phyloP scores from a whole-genome alignment of 768 basidiomycete genomes.

The Lentinula guzmanii region DNA sequence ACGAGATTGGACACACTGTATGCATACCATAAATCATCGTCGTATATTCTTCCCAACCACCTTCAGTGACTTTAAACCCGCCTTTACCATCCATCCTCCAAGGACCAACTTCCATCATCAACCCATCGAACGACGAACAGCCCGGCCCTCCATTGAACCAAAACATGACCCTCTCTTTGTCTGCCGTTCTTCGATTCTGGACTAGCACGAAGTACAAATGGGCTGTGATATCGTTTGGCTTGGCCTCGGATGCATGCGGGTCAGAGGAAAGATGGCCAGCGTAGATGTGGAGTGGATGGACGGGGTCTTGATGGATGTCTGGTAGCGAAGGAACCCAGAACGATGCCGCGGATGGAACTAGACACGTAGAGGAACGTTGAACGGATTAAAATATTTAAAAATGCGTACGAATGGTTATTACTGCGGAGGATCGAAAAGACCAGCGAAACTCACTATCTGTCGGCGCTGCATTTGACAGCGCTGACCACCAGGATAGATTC shows the following conservation, averaged over 20 bases:
- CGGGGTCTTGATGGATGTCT: slow-evolving; percentile 65
- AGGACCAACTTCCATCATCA: slow-evolving; percentile 98
- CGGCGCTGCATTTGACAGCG: slow-evolving; percentile 21
- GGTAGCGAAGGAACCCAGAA: slow-evolving; percentile 80
- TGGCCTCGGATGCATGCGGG: slow-evolving; percentile 46
- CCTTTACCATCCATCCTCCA: slow-evolving; percentile 75
- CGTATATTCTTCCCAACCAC: slow-evolving; percentile 97
- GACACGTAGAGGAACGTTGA: background rate
- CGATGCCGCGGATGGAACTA: slow-evolving; percentile 75
- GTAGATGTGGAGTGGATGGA: slow-evolving; percentile 70
- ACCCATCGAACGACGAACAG: slow-evolving; percentile 94
- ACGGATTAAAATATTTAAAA: background rate
- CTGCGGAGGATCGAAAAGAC: background rate
- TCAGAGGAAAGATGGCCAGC: slow-evolving; percentile 84
- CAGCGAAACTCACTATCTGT: slow-evolving; percentile 31
- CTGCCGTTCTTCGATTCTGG: slow-evolving; percentile 82
- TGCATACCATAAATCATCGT: slow-evolving; percentile 84
- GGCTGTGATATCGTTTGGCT: slow-evolving; percentile 56
- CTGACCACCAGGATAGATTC: background rate
- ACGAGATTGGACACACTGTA: background rate
- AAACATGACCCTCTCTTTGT: slow-evolving; percentile 84
- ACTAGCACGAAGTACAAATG: slow-evolving; percentile 89
- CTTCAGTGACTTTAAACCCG: slow-evolving; percentile 66
- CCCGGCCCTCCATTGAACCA: slow-evolving; percentile 99
- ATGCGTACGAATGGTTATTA: background rate